Percentiles rank a stretch among this genome's conserved stretches.
phyloP scores from a whole-genome alignment of 768 basidiomycete genomes.

The Postia placenta region DNA sequence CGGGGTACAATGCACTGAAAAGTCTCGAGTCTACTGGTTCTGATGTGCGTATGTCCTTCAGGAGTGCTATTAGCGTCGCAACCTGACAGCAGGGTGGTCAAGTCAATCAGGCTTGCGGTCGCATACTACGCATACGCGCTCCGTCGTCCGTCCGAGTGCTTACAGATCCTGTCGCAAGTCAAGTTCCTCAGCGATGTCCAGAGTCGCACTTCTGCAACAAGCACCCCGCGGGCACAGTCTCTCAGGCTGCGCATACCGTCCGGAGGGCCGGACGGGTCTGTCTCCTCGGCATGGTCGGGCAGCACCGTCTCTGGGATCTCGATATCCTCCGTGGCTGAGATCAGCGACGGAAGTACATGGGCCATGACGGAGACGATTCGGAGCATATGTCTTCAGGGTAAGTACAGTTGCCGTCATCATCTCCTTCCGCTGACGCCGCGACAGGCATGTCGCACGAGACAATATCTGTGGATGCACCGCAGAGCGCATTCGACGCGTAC shows the following conservation, averaged over 20 bases:
- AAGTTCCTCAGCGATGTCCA: conserved; percentile 49
- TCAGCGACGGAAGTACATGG: conserved; percentile 69
- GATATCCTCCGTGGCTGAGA: conserved; percentile 40
- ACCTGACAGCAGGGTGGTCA: not conserved
- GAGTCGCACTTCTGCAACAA: conserved; percentile 42
- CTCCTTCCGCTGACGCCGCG: not conserved
- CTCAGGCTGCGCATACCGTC: conserved; percentile 32
- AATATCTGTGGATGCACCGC: conserved; percentile 40
- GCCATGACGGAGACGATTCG: conserved; percentile 67
- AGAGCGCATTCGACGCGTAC: conserved; percentile 54
- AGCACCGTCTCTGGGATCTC: conserved; percentile 41
- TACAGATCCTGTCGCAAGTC: conserved; percentile 51
- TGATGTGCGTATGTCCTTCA: conserved; percentile 43
- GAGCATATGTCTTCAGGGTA: conserved; percentile 75
- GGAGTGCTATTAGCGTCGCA: conserved; percentile 8
- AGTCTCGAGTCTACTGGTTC: conserved; percentile 42
- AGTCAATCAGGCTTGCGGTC: conserved; percentile 65
- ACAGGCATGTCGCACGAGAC: conserved; percentile 75
- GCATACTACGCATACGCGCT: conserved; percentile 82
- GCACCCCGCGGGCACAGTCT: conserved; percentile 35
- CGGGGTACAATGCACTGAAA: conserved; percentile 50
- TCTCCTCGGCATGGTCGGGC: conserved; percentile 41
- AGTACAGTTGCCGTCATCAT: not conserved
- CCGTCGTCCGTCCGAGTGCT: conserved; percentile 56
- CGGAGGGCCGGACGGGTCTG: conserved; percentile 30